phyloP scores from a whole-genome alignment of 1,139 yeast genomes.

The Fermentozyma sake region DNA sequence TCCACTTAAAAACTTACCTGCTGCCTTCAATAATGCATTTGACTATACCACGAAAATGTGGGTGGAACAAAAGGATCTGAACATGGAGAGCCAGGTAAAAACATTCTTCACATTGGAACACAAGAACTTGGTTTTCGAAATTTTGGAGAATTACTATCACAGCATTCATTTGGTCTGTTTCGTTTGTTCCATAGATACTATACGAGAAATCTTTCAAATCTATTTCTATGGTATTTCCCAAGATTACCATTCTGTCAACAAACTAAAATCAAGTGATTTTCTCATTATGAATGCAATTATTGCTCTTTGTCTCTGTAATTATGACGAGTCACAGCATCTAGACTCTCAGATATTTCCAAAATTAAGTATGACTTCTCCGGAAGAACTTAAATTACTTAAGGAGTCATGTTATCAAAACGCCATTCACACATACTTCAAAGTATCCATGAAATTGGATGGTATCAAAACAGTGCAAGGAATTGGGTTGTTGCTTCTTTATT shows the following conservation, averaged over 20 bases:
- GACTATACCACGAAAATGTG: constrained; percentile 5
- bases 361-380: constrained; percentile 1
- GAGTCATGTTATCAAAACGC: constrained; percentile 14
- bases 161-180: constrained; percentile 5
- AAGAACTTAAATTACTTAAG: constrained; percentile 5
- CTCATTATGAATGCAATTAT: constrained; percentile 16
- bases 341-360: constrained; percentile 4
- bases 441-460: constrained; percentile 18
- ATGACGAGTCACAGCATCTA: background rate
- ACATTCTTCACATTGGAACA: constrained; percentile 4
- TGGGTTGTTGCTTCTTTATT: constrained; percentile 16
- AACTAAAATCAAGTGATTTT: constrained; percentile 11
- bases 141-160: constrained; percentile 7
- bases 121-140: constrained; percentile 6
- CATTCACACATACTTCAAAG: constrained; percentile 17
- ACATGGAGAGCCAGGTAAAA: background rate
- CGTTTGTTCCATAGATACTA: constrained; percentile 5
- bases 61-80: constrained; percentile 2
- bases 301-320: constrained; percentile 9
- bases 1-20: constrained; percentile 8
- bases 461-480: constrained; percentile 20
- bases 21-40: constrained; percentile 6
- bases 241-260: constrained; percentile 5
- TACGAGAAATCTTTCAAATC: constrained; percentile 7
- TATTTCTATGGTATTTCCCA: constrained; percentile 6